Conservation (phyloP, 192 early-diverging fungal species). For the Dissophora ornata region DNA sequence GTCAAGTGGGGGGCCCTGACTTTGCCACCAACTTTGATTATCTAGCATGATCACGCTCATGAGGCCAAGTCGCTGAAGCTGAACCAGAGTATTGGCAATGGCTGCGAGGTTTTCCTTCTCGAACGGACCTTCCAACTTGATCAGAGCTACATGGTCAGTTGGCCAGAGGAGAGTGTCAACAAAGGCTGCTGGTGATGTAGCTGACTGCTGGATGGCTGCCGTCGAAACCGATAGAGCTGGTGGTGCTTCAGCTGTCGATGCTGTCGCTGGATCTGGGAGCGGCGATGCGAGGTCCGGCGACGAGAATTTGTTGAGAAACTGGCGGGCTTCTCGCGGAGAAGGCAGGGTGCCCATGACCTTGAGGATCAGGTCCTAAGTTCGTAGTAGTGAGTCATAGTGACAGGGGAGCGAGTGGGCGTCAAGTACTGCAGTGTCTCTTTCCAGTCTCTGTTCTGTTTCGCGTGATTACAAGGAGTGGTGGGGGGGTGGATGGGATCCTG, state of each 20-base stretch:
- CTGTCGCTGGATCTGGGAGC: conserved; percentile 4
- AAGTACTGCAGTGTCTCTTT: too few species aligned
- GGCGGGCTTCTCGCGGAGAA: conserved; percentile 70
- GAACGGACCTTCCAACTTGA: conserved; percentile 67
- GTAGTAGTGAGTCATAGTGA: conserved; percentile 14
- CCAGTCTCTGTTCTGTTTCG: too few species aligned
- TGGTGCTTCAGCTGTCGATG: not conserved
- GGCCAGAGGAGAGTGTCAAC: conserved; percentile 57
- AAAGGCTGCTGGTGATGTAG: conserved; percentile 20
- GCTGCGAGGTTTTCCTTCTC: conserved; percentile 44
- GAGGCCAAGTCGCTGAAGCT: conserved; percentile 73
- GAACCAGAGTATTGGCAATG: conserved; percentile 68
- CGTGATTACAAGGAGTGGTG: too few species aligned
- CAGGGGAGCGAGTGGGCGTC: not conserved
- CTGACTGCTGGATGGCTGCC: not conserved
- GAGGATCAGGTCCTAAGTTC: conserved; percentile 66
- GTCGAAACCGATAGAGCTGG: not conserved
- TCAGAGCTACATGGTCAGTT: conserved; percentile 67
- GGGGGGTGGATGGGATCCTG: too few species aligned
- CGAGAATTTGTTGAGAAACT: conserved; percentile 68
- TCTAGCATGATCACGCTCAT: conserved; percentile 75
- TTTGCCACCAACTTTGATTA: conserved; percentile 58
- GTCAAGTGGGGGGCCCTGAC: not conserved
- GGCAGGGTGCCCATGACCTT: conserved; percentile 71
- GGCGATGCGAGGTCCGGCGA: conserved; percentile 14